phyloP scores from a whole-genome alignment of 345 rosid genomes.

The Gossypium ekmanianum region DNA sequence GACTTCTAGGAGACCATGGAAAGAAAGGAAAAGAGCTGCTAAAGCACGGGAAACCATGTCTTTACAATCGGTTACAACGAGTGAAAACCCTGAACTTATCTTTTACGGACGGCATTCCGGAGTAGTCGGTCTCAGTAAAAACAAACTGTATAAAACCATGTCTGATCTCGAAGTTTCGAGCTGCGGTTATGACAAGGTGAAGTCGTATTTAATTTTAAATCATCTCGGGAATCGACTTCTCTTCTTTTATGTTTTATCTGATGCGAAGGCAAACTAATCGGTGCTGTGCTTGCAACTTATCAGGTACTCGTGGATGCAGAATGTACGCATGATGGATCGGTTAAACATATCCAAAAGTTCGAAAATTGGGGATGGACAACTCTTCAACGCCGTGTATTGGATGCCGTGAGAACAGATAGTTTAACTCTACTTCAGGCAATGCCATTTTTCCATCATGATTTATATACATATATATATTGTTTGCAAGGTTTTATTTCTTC shows the following conservation, averaged over 20 bases:
- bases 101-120: conserved; percentile 77
- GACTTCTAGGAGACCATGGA: conserved; percentile 81
- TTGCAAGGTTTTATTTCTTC: neutral
- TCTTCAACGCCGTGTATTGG: conserved; percentile 74
- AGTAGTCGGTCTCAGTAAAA: conserved; percentile 56
- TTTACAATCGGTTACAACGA: conserved; percentile 22
- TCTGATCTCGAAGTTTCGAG: conserved; percentile 30
- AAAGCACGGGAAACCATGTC: conserved; percentile 38
- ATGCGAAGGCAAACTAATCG: neutral
- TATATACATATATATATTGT: neutral
- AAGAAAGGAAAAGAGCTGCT: conserved; percentile 70
- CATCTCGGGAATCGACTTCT: neutral
- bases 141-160: conserved; percentile 42
- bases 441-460: neutral
- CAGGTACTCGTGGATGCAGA: conserved; percentile 99
- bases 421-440: conserved; percentile 74
- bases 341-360: conserved; percentile 83
- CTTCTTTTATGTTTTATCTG: neutral
- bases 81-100: conserved; percentile 58
- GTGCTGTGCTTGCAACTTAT: conserved; percentile 18
- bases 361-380: conserved; percentile 97
- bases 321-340: conserved; percentile 97
- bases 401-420: conserved; percentile 75
- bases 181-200: conserved; percentile 81
- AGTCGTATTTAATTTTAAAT: conserved; percentile 3